phyloP scores from a whole-genome alignment of 2,329 filamentous ascomycete species.

The Beauveria bassiana region DNA sequence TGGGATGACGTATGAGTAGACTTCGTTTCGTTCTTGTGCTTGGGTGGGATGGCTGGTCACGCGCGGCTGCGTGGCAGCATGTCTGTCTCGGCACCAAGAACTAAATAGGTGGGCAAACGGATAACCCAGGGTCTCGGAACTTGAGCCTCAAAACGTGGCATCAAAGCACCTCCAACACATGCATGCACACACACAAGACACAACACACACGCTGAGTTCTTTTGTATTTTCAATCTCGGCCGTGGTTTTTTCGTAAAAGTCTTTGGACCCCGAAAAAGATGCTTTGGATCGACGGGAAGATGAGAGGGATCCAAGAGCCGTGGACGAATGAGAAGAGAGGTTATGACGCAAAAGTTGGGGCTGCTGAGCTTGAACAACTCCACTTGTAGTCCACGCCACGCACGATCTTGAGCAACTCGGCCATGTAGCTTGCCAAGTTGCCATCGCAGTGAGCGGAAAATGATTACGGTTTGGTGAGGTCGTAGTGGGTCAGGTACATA shows the following conservation, averaged over 20 bases:
- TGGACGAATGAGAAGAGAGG: neutral
- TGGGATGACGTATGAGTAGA: neutral
- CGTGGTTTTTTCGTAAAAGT: neutral
- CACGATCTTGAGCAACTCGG: too few species aligned
- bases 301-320: neutral
- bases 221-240: neutral
- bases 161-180: neutral
- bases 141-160: neutral
- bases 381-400: neutral
- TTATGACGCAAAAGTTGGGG: slow-evolving; percentile 4
- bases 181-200: too few species aligned
- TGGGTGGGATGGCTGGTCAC: neutral
- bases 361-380: neutral
- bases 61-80: neutral
- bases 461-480: neutral
- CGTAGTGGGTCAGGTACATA: neutral
- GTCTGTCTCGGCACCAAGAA: neutral
- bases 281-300: neutral
- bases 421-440: too few species aligned
- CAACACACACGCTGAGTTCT: too few species aligned
- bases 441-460: neutral
- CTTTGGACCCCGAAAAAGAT: neutral
- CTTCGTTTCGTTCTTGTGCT: neutral
- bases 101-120: neutral
- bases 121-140: neutral